phyloP scores from a whole-genome alignment of 208 protist species.

The Acanthamoeba quina region DNA sequence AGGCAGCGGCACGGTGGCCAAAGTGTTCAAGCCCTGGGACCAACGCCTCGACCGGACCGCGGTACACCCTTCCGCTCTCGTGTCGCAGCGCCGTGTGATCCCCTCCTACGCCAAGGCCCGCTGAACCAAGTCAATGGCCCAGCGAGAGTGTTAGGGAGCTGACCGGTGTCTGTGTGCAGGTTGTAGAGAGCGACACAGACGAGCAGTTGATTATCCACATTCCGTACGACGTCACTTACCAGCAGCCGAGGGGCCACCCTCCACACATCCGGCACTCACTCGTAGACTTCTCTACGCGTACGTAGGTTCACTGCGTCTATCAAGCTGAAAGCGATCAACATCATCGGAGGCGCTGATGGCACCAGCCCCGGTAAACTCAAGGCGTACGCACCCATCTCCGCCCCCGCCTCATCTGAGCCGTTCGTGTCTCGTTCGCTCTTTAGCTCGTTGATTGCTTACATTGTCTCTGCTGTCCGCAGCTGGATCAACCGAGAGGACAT shows the following conservation, averaged over 20 bases:
- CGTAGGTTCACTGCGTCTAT: constrained; percentile 75
- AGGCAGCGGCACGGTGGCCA: background rate
- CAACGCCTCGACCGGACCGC: background rate
- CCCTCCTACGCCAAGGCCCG: too few relatives aligned
- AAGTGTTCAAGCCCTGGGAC: constrained; percentile 69
- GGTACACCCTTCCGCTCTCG: background rate
- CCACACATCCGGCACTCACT: too few relatives aligned
- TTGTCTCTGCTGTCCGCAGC: background rate
- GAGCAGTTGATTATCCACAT: constrained; percentile 82
- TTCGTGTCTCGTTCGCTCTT: background rate
- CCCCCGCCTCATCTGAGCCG: background rate
- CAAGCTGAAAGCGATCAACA: constrained; percentile 81
- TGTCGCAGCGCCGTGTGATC: too few relatives aligned
- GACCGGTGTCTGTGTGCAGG: background rate
- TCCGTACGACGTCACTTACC: constrained; percentile 47
- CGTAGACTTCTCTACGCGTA: background rate
- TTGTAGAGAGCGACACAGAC: constrained; percentile 78
- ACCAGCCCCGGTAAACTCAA: constrained; percentile 76
- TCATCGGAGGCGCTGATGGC: constrained; percentile 76
- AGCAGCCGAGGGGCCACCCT: background rate
- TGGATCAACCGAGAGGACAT: constrained; percentile 81
- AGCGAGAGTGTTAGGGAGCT: background rate
- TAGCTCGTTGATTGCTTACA: background rate
- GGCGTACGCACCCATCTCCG: constrained; percentile 10
- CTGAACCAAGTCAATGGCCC: background rate